These are phyloP conservation scores for Cyphellophora europaea DNA, from an alignment of 2,329 filamentous ascomycete species.

Conservation along the genomic window DNA sequence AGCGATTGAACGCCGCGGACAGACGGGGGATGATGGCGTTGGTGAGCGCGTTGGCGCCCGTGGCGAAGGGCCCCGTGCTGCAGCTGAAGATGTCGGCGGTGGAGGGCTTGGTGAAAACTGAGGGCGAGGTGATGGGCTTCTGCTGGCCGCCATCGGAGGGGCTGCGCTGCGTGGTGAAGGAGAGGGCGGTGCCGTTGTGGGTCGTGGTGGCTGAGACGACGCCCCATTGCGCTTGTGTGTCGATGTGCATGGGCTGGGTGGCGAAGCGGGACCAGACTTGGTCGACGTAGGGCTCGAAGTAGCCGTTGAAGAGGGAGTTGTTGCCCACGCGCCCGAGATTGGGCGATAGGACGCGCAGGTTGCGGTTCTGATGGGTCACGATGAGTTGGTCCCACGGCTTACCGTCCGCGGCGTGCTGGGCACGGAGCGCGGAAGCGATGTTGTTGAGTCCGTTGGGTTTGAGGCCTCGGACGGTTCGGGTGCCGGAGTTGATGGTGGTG, in stretches of 20 bases:
- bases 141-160: background rate
- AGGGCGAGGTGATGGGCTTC: slow-evolving; percentile 5
- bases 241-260: slow-evolving; percentile 41
- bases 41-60: slow-evolving; percentile 34
- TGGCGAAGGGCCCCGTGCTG: slow-evolving; percentile 51
- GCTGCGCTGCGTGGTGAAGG: too few species aligned
- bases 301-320: slow-evolving; percentile 37
- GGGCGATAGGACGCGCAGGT: slow-evolving; percentile 32
- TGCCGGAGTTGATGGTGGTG: slow-evolving; percentile 30
- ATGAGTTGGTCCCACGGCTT: slow-evolving; percentile 55
- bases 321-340: slow-evolving; percentile 33
- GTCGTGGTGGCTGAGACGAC: slow-evolving; percentile 42
- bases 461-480: slow-evolving; percentile 51
- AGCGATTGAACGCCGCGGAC: slow-evolving; percentile 65
- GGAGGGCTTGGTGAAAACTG: slow-evolving; percentile 46
- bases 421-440: slow-evolving; percentile 44
- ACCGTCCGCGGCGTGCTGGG: slow-evolving; percentile 48
- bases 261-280: slow-evolving; percentile 42
- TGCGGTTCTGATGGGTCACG: slow-evolving; percentile 28
- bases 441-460: slow-evolving; percentile 45
- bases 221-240: slow-evolving; percentile 56
- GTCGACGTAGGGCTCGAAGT: slow-evolving; percentile 44
- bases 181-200: slow-evolving; percentile 24
- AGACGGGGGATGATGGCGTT: slow-evolving; percentile 64
- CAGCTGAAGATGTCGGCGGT: slow-evolving; percentile 59